A percentile compares a stretch with the other conserved stretches of the same genome.
phyloP scores from a whole-genome alignment of 2,329 filamentous ascomycete species.

The Exophiala sp. region DNA sequence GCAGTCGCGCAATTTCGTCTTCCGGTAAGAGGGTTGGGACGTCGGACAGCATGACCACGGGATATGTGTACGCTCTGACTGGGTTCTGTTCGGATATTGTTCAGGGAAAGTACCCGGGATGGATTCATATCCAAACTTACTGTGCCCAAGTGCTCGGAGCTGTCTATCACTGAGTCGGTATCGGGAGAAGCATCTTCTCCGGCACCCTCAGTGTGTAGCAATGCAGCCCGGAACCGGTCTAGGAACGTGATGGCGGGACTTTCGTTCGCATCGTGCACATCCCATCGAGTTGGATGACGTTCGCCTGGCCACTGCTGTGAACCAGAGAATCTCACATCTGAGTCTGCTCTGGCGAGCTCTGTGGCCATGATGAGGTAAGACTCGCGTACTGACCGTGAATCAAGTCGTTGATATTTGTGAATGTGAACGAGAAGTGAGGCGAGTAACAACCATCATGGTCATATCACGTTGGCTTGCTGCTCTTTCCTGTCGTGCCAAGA shows the following conservation, averaged over 20 bases:
- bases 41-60: constrained; percentile 13
- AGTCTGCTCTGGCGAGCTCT: neutral
- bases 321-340: neutral
- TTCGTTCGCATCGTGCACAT: constrained; percentile 13
- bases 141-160: neutral
- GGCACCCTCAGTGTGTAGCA: constrained; percentile 6
- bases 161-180: constrained; percentile 5
- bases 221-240: constrained; percentile 6
- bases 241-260: constrained; percentile 7
- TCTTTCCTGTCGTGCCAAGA: too few relatives aligned
- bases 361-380: neutral
- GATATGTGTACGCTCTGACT: constrained; percentile 14
- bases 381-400: too few relatives aligned
- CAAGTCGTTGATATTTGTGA: too few relatives aligned
- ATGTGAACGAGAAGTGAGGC: too few relatives aligned
- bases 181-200: constrained; percentile 4
- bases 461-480: too few relatives aligned
- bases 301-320: constrained; percentile 13
- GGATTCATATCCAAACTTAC: neutral
- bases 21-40: constrained; percentile 1
- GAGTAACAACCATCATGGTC: too few relatives aligned
- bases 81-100: neutral
- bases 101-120: neutral
- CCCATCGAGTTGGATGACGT: constrained; percentile 9
- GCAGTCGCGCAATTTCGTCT: constrained; percentile 6